Conservation (phyloP, 371 early-diverging fungal genomes). For the Rhizopus delemar region DNA sequence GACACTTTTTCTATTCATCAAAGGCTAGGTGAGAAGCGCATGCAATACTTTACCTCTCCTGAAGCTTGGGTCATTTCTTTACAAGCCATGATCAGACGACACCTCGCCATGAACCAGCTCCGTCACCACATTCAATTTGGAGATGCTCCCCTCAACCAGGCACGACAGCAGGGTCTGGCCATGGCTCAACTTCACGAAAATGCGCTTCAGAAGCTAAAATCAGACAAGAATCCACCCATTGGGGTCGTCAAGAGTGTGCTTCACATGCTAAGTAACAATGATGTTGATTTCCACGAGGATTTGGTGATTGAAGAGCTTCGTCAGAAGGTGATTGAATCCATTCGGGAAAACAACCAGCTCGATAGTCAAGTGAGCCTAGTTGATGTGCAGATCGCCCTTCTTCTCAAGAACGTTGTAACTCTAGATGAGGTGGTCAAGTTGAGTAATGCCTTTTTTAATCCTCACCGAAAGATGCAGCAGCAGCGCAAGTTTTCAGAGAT, state of each 20-base stretch:
- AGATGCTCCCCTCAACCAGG: background rate
- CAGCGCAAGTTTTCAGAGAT: constrained; percentile 53
- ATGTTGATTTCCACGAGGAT: constrained; percentile 92
- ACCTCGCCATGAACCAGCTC: constrained; percentile 14
- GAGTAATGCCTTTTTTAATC: constrained; percentile 47
- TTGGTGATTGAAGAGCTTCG: constrained; percentile 84
- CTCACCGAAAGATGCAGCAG: constrained; percentile 53
- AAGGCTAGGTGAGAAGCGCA: constrained; percentile 23
- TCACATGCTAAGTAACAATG: constrained; percentile 89
- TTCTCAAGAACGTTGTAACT: constrained; percentile 95
- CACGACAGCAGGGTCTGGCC: constrained; percentile 2
- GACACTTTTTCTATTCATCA: constrained; percentile 7
- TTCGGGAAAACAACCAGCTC: constrained; percentile 87
- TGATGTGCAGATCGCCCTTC: constrained; percentile 95
- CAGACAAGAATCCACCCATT: constrained; percentile 78
- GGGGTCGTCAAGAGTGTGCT: constrained; percentile 86
- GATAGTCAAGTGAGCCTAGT: constrained; percentile 86
- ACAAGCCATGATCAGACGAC: constrained; percentile 19
- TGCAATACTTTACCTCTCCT: constrained; percentile 16
- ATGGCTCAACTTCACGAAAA: constrained; percentile 18
- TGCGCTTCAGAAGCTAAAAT: constrained; percentile 21
- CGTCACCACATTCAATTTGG: constrained; percentile 6
- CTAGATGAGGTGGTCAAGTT: constrained; percentile 87
- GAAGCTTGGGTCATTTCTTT: constrained; percentile 27
- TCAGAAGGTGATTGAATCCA: constrained; percentile 82